Percentiles rank a stretch among this genome's conserved stretches.
Conservation (phyloP, 2,329 filamentous ascomycete genomes). For the Fusarium robinianum region DNA sequence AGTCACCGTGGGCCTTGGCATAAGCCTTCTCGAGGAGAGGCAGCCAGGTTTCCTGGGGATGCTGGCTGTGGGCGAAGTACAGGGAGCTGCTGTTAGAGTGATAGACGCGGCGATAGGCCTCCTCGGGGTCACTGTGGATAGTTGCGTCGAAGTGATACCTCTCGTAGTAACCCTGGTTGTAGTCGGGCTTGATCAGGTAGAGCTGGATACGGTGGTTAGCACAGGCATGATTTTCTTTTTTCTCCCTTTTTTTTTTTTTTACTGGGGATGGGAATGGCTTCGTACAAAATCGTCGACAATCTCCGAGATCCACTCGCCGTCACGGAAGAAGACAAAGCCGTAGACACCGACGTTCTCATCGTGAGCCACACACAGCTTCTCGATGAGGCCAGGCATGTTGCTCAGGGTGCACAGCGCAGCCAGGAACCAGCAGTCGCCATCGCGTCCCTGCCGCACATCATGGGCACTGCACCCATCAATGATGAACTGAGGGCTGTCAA, state of each 20-base stretch:
- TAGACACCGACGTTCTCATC: constrained; percentile 79
- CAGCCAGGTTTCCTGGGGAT: constrained; percentile 79
- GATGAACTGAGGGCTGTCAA: constrained; percentile 76
- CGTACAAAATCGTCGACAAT: constrained; percentile 60
- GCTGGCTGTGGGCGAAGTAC: constrained; percentile 75
- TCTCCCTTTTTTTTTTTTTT: not conserved
- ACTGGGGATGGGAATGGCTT: not conserved
- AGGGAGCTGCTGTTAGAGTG: constrained; percentile 75
- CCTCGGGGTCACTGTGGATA: constrained; percentile 57
- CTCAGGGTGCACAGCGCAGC: constrained; percentile 77
- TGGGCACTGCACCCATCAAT: constrained; percentile 76
- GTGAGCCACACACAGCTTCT: constrained; percentile 72
- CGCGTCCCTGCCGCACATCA: constrained; percentile 77
- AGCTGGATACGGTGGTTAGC: constrained; percentile 39
- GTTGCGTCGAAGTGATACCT: constrained; percentile 50
- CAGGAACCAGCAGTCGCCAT: constrained; percentile 87
- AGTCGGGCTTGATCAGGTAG: constrained; percentile 61
- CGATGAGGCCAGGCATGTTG: constrained; percentile 72
- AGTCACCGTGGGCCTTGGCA: constrained; percentile 82
- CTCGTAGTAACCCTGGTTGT: constrained; percentile 60
- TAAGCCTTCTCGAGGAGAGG: constrained; percentile 80
- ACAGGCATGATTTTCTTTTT: too few relatives aligned
- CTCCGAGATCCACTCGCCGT: constrained; percentile 72
- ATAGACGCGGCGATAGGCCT: constrained; percentile 69
- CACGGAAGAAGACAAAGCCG: constrained; percentile 82